Percentiles rank a stretch among this genome's conserved stretches.
phyloP scores from a whole-genome alignment of 208 protist species.

The Tritrichomonas foetus region DNA sequence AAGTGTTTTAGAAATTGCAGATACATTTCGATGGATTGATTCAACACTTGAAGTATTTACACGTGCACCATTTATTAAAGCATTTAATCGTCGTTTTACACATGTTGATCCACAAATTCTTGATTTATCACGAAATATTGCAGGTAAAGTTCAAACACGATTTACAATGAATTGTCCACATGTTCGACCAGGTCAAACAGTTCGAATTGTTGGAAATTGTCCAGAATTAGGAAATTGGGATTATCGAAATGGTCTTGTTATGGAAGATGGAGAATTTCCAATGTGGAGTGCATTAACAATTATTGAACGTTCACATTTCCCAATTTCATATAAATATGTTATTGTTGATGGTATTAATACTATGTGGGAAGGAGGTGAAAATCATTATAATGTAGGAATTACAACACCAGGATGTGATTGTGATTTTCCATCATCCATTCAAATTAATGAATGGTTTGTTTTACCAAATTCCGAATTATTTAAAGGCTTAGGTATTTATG shows the following conservation, averaged over 20 bases:
- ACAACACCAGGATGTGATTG: neutral
- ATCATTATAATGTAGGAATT: neutral
- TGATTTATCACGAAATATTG: neutral
- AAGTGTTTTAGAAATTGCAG: neutral
- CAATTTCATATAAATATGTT: neutral
- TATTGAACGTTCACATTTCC: neutral
- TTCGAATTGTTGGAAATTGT: neutral
- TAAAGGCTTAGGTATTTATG: neutral
- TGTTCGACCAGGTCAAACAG: neutral
- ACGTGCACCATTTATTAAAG: neutral
- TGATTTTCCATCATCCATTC: neutral
- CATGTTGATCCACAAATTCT: neutral
- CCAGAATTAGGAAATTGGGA: slow-evolving; percentile 21
- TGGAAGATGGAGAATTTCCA: neutral
- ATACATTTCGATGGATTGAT: neutral
- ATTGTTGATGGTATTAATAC: neutral
- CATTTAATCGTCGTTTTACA: neutral
- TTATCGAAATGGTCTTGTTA: neutral
- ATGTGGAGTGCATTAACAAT: neutral
- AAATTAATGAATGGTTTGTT: neutral
- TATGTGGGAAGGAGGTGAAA: neutral
- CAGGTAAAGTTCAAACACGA: neutral
- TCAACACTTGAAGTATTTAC: neutral
- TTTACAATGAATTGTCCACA: neutral
- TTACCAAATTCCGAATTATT: neutral